Percentiles rank a stretch among this genome's conserved stretches.
phyloP scores from a whole-genome alignment of 139 green algal species.

The Chlamydomonas sphaeroides region DNA sequence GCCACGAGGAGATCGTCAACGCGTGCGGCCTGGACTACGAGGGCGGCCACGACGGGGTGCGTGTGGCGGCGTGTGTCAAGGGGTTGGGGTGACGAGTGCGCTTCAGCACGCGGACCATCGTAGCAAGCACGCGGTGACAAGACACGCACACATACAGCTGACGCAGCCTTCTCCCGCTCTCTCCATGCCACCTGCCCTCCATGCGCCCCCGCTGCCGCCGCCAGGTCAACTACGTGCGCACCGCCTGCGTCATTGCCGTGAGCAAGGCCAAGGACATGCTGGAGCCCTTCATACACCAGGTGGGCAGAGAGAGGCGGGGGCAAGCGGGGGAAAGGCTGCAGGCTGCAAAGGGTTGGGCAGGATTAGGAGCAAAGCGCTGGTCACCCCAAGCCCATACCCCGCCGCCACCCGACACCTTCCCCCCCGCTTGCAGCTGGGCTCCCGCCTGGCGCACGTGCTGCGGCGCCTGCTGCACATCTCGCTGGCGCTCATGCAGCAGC shows the following conservation, averaged over 20 bases:
- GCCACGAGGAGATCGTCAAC: constrained; percentile 95
- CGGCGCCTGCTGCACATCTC: constrained; percentile 89
- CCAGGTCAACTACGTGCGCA: constrained; percentile 92
- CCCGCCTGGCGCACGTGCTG: constrained; percentile 89
- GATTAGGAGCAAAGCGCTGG: too few species aligned
- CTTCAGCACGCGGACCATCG: too few species aligned
- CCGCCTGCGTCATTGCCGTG: constrained; percentile 94
- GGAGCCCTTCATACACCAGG: constrained; percentile 93
- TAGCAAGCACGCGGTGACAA: too few species aligned
- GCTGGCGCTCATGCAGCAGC: constrained; percentile 87
- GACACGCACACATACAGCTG: too few species aligned
- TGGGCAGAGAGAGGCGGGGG: constrained; percentile 6
- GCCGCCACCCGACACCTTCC: too few species aligned
- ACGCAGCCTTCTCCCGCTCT: too few species aligned
- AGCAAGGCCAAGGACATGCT: constrained; percentile 85
- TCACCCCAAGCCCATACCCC: too few species aligned
- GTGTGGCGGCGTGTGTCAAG: too few species aligned
- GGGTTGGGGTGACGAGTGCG: too few species aligned
- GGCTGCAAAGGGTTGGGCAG: too few species aligned
- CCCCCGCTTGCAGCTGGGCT: constrained; percentile 73
- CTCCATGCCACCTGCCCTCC: too few species aligned
- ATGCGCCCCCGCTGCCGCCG: too few species aligned
- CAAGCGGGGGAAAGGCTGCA: not conserved
- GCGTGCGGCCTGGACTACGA: constrained; percentile 89
- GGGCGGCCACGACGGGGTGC: constrained; percentile 90